Evolutionary conservation across 2,329 filamentous ascomycete genomes (phyloP).

Genomic region (Phyllosticta paracitricarpa): DNA sequence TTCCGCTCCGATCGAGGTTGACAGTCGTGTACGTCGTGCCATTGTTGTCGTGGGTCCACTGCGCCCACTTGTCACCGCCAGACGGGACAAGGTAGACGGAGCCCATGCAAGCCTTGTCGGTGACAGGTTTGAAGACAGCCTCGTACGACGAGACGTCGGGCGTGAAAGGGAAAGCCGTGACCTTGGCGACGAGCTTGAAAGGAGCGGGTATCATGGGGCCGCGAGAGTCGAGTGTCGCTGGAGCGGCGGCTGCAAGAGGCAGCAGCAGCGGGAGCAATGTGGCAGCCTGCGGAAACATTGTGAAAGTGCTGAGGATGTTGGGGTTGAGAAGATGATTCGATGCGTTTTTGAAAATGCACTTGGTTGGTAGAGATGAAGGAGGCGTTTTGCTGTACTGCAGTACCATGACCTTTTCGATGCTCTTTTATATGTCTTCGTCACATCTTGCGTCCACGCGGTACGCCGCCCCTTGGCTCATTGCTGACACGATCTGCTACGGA

Average conservation of each 20-base stretch:
- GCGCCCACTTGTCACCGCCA: background rate
- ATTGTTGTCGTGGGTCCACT: background rate
- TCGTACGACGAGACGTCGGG: background rate
- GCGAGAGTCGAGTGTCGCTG: background rate
- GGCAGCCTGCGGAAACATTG: background rate
- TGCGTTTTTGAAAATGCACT: background rate
- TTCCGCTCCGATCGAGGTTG: background rate
- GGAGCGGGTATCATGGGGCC: background rate
- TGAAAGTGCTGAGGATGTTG: background rate
- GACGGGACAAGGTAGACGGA: background rate
- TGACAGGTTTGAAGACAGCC: background rate
- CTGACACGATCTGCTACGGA: background rate
- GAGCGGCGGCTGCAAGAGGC: background rate
- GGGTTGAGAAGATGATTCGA: background rate
- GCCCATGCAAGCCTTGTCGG: background rate
- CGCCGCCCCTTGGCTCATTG: background rate
- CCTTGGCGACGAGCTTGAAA: background rate
- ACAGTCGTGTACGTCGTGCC: background rate
- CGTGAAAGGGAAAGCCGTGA: background rate
- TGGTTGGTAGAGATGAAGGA: background rate
- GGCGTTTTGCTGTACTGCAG: background rate
- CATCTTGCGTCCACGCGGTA: background rate
- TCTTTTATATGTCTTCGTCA: background rate
- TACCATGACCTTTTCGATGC: background rate
- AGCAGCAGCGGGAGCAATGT: background rate